A percentile compares a stretch with the other conserved stretches of the same genome.
phyloP scores from a whole-genome alignment of 2,329 filamentous ascomycete species.

The Lecanicillium sp. region DNA sequence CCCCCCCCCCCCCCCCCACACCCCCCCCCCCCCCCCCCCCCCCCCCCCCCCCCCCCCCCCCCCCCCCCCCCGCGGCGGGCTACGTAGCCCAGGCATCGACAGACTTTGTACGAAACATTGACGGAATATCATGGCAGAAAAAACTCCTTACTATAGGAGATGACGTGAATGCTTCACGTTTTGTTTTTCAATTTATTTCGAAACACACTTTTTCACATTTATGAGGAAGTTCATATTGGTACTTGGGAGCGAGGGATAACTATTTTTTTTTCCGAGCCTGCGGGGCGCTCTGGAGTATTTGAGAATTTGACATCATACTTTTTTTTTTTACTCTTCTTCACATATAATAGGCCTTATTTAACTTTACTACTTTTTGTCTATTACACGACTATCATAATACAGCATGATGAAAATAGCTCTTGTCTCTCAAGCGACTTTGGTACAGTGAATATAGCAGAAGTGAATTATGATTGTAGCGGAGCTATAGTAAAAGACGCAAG shows the following conservation, averaged over 20 bases:
- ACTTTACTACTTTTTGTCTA: neutral
- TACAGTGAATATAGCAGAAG: too few relatives aligned
- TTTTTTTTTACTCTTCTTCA: constrained; percentile 2
- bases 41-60: too few relatives aligned
- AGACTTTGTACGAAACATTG: constrained; percentile 4
- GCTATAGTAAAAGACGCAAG: too few relatives aligned
- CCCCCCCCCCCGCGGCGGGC: neutral
- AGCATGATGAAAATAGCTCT: neutral
- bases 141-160: neutral
- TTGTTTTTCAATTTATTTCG: neutral
- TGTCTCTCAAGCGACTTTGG: neutral
- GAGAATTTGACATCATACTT: neutral
- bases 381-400: constrained; percentile 8
- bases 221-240: neutral
- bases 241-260: constrained; percentile 2
- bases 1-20: too few relatives aligned
- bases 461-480: too few relatives aligned
- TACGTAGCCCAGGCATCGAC: neutral
- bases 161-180: neutral
- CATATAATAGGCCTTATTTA: constrained; percentile 5
- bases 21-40: too few relatives aligned
- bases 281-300: constrained; percentile 5
- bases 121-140: neutral
- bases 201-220: neutral
- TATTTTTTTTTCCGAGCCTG: neutral